Percentiles rank a stretch among this genome's conserved stretches.
These are phyloP conservation scores for Pneumocystis canis DNA, from an alignment of 1,139 yeast genomes.

Conservation along the genomic window DNA sequence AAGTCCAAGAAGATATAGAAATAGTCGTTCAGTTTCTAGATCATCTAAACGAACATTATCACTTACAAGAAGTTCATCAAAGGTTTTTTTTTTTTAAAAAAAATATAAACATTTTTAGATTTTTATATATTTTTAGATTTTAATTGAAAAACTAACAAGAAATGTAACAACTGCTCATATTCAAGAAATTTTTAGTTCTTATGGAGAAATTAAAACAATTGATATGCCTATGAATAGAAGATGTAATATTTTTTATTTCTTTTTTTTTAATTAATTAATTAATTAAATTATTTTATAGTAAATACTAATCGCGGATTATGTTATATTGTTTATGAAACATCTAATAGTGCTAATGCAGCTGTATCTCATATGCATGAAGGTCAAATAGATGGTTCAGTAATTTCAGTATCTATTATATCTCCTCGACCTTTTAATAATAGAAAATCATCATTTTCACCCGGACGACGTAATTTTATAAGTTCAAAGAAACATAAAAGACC, in stretches of 20 bases:
- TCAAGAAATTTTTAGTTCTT: slow-evolving; percentile 14
- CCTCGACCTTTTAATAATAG: background rate
- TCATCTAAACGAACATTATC: background rate
- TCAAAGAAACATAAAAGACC: background rate
- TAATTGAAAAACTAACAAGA: slow-evolving; percentile 14
- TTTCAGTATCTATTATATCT: slow-evolving; percentile 1
- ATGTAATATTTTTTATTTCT: too few relatives aligned
- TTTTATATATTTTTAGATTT: slow-evolving; percentile 23
- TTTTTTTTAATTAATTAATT: background rate
- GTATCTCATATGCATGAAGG: slow-evolving; percentile 6
- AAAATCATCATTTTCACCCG: background rate
- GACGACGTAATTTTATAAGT: background rate
- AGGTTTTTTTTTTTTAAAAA: background rate
- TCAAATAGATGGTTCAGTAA: slow-evolving; percentile 3
- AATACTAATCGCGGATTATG: slow-evolving; percentile 5
- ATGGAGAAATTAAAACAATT: slow-evolving; percentile 12
- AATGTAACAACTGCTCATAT: slow-evolving; percentile 14
- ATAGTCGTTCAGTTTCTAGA: background rate
- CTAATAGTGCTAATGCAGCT: slow-evolving; percentile 1
- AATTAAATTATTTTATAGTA: background rate
- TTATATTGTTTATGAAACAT: background rate
- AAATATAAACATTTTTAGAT: background rate
- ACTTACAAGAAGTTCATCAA: background rate
- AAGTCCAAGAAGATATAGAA: background rate
- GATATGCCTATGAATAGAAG: slow-evolving; percentile 12